A percentile compares a stretch with the other conserved stretches of the same genome.
These are phyloP conservation scores for Byssothecium circinans DNA, from an alignment of 2,329 filamentous ascomycete genomes.

Conservation along the genomic window DNA sequence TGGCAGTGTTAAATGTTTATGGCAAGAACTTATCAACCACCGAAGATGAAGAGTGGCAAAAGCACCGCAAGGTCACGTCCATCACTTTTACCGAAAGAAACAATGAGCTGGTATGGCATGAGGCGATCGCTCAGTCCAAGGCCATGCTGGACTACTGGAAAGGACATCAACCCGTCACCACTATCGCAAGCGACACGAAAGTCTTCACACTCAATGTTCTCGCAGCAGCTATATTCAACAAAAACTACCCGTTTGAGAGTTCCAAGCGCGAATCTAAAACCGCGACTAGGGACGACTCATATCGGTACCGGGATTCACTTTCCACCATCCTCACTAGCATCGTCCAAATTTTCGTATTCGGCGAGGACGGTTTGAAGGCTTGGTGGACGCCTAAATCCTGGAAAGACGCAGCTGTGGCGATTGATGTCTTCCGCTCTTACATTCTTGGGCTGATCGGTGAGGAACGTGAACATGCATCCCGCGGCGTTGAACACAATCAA, in stretches of 20 bases:
- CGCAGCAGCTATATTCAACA: constrained; percentile 14
- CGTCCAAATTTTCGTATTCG: constrained; percentile 16
- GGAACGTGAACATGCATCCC: background rate
- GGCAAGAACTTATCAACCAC: constrained; percentile 24
- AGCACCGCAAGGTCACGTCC: constrained; percentile 26
- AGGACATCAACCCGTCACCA: constrained; percentile 4
- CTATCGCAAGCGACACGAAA: constrained; percentile 13
- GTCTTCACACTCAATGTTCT: constrained; percentile 19
- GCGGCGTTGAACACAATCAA: background rate
- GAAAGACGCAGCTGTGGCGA: constrained; percentile 10
- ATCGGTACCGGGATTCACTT: constrained; percentile 13
- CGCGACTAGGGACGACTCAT: constrained; percentile 3
- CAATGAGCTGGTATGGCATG: constrained; percentile 29
- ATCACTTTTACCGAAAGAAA: constrained; percentile 29
- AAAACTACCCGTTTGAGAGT: constrained; percentile 15
- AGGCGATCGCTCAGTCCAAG: constrained; percentile 14
- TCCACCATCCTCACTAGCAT: constrained; percentile 11
- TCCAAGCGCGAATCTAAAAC: background rate
- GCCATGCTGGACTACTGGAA: constrained; percentile 23
- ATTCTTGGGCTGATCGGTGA: constrained; percentile 4
- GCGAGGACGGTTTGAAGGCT: constrained; percentile 7
- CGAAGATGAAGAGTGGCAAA: constrained; percentile 29
- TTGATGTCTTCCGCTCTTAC: constrained; percentile 13
- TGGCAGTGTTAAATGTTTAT: constrained; percentile 25
- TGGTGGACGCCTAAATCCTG: constrained; percentile 14